Conservation (phyloP, 2,329 filamentous ascomycete genomes). For the Penicillium janthinellum region DNA sequence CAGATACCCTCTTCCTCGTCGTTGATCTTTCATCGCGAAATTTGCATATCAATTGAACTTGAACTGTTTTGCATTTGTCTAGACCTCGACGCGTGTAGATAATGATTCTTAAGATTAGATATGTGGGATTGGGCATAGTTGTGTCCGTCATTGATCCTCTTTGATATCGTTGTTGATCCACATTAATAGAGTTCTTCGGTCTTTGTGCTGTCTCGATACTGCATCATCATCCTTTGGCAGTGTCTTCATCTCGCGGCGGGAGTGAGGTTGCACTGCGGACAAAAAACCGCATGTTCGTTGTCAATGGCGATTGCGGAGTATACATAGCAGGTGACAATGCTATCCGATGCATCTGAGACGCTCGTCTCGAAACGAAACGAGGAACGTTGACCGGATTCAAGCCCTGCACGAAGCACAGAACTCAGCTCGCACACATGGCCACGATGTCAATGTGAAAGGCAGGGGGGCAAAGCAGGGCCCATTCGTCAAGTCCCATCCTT, state of each 20-base stretch:
- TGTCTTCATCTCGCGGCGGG: neutral
- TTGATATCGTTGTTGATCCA: neutral
- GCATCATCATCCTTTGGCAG: neutral
- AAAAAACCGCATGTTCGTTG: neutral
- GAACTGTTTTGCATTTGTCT: neutral
- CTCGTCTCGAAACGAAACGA: neutral
- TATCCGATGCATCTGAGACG: neutral
- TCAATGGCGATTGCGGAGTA: neutral
- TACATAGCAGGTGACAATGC: neutral
- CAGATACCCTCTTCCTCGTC: slow-evolving; percentile 26
- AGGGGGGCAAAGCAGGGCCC: neutral
- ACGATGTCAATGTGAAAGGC: neutral
- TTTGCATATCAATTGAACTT: slow-evolving; percentile 8
- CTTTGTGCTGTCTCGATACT: neutral
- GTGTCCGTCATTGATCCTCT: neutral
- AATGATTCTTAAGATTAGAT: neutral
- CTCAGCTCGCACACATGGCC: neutral
- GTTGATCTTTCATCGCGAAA: neutral
- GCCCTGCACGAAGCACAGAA: neutral
- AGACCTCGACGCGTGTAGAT: neutral
- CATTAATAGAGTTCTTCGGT: neutral
- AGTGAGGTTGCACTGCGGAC: neutral
- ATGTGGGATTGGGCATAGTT: neutral
- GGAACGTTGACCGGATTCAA: neutral
- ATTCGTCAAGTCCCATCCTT: neutral